Percentiles rank a stretch among this genome's conserved stretches.
phyloP scores from a whole-genome alignment of 345 rosid genomes.

The Citrus sinensis region DVS_A1.0 CM039162.1:12081001-12081500 shows the following conservation, averaged over 20 bases:
- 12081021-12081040: too few relatives aligned
- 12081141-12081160: not conserved
- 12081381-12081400: conserved; percentile 18
- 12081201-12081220: conserved; percentile 15
- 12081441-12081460: not conserved
- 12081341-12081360: conserved; percentile 14
- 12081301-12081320: not conserved
- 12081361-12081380: conserved; percentile 25
- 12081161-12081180: not conserved
- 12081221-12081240: not conserved
- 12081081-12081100: too few relatives aligned
- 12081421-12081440: not conserved
- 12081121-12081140: not conserved
- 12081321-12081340: conserved; percentile 17
- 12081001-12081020: too few relatives aligned
- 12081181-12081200: not conserved
- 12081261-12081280: not conserved
- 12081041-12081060: too few relatives aligned
- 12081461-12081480: conserved; percentile 18
- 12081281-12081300: not conserved
- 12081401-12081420: conserved; percentile 13
- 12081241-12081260: conserved; percentile 4
- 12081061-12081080: not conserved
- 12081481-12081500: conserved; percentile 42
- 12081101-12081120: not conserved